phyloP scores from a whole-genome alignment of 1,139 yeast genomes.

The Saccharomyces hybrid region DNA sequence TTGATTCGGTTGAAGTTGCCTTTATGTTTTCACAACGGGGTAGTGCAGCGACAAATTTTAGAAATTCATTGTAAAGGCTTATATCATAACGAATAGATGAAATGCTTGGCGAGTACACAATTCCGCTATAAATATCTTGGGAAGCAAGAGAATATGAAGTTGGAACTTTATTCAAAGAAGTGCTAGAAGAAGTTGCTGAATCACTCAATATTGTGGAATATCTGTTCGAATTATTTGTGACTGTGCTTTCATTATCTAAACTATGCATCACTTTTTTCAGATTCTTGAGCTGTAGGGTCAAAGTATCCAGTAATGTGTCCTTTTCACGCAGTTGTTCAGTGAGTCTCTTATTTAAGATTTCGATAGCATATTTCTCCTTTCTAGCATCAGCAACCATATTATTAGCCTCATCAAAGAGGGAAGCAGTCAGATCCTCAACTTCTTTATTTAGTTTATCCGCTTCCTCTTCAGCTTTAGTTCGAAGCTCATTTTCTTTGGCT shows the following conservation, averaged over 20 bases:
- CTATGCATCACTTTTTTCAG: constrained; percentile 53
- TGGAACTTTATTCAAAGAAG: constrained; percentile 14
- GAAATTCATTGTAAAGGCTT: constrained; percentile 33
- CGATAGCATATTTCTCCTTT: constrained; percentile 47
- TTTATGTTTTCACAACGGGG: constrained; percentile 30
- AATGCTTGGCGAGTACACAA: constrained; percentile 46
- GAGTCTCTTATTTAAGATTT: constrained; percentile 44
- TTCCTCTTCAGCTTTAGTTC: constrained; percentile 50
- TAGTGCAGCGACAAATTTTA: constrained; percentile 32
- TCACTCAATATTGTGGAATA: constrained; percentile 14
- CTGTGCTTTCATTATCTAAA: constrained; percentile 34
- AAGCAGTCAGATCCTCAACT: constrained; percentile 69
- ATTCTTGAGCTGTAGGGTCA: constrained; percentile 63
- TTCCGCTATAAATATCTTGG: constrained; percentile 10
- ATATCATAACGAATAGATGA: constrained; percentile 56
- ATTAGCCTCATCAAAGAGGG: constrained; percentile 74
- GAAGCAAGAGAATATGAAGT: constrained; percentile 12
- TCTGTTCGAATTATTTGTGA: constrained; percentile 9
- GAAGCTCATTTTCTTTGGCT: constrained; percentile 34
- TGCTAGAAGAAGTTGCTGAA: constrained; percentile 15
- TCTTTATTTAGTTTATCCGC: constrained; percentile 55
- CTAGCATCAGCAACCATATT: constrained; percentile 70
- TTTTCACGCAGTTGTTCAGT: constrained; percentile 64
- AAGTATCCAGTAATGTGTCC: constrained; percentile 55
- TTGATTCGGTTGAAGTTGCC: constrained; percentile 39